Evolutionary conservation across 2,329 filamentous ascomycete genomes (phyloP), one percentile per base, ranked within the genome.

Genomic region (Apiospora aurea): DNA sequence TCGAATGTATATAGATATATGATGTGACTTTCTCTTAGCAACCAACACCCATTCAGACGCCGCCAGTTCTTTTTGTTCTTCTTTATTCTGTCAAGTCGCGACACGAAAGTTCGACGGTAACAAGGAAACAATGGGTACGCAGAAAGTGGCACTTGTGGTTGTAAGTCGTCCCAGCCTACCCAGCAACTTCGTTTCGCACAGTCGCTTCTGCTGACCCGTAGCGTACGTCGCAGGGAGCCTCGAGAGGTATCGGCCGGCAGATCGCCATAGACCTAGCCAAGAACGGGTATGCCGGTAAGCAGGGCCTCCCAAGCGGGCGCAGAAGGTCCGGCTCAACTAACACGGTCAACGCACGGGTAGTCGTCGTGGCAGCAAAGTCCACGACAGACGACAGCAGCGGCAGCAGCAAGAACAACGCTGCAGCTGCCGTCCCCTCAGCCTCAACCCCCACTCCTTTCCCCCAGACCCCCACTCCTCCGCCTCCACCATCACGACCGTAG

Each of bases 401-500:
- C 4, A 47, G 84, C 83, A 70, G 82, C 24, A 47, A 16, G 1
- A 47, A 14, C 8, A 43, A 34, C 44, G 16, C 18, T 38, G 7
- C 5, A 38, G 6, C 7, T 18, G 14, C 41, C 11, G 38, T 38
- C 41, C 46, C 64, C 4, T 85, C 34, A 38, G 6, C 64, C 4
- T 85, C 34, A 38, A 38, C 5, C 34, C 34, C 24, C 78, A 78
- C 0, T 88, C 91, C 0, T 94, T 94, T 78, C 92, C 93, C 2
- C 93, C 94, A 2, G 87, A 94, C 77, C 93, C 93, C 18, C 95
- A 96, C 82, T 95, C 93, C 2, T 80, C 85, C 0, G 81, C 88
- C 69, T 95, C 93, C 21, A 96, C 94, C 38, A 94, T 96, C 82
- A 93, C 87, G 80, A 96, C 94, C 1, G 94, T 96, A 51, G 89